Base-by-base conservation (phyloP, 2,329 filamentous ascomycete genomes). In the Pestalotiopsis sp. region DNA sequence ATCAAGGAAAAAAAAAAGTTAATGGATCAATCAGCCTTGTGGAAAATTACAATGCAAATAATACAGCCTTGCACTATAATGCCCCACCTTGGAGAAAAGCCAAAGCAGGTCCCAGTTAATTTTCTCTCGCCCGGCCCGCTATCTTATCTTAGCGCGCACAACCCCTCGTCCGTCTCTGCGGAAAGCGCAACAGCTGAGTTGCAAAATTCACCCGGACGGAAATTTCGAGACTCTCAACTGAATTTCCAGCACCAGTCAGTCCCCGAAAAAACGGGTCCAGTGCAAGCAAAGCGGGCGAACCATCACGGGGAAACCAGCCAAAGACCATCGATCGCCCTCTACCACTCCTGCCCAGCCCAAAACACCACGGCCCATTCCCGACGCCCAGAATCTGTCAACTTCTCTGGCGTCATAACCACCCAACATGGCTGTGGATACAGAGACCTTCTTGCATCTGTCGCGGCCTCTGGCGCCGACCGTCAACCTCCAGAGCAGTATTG, bases 391-490 rank as follows among this genome's bases (percentile, higher is more conserved):
- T 67, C 68, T 57, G 57, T 69, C 67, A 66, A 71, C 70, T 70
- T 25, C 60, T 58, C 52, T 61, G 65, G 59, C 68, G 68, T 67
- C 70, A 70, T 58, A 68, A 71, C 69, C 65, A 70, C 84, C 82
- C 88, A 94, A 78, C 83, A 97, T 97, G 94, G 92, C 93, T 81
- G 85, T 89, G 79, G 85, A 91, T 81, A 87, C 89, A 77, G 92
- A 95, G 81, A 92, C 93, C 73, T 98, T 97, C 86, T 91, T 98
- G 78, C 96, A 99, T 83, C 92, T 99, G 74, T 92, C 95, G 79
- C 91, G 96, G 82, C 96, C 96, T 77, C 87, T 98, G 78, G 94
- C 94, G 81, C 94, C 94, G 74, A 91, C 92, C 72, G 86, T 94
- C 76, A 93, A 92, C 80, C 90, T 93, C 79, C 92, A 94, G 83